These are phyloP conservation scores for Pichia nakasei DNA, from an alignment of 805 yeast species.

Conservation along the genomic window DNA sequence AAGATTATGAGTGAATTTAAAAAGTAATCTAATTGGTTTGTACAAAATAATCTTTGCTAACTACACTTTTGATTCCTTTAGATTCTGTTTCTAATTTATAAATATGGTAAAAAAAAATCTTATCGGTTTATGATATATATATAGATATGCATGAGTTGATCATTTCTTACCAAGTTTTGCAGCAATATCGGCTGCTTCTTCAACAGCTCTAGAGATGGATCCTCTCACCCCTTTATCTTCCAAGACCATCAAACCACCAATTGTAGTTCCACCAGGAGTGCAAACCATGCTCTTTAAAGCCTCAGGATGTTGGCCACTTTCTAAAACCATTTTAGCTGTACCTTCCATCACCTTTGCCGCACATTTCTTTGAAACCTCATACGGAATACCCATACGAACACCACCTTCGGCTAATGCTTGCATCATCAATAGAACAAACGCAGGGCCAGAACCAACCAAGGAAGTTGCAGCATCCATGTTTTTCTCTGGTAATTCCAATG, in stretches of 20 bases:
- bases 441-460: slow-evolving; percentile 94
- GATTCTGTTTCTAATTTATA: background rate
- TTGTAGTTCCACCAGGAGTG: slow-evolving; percentile 97
- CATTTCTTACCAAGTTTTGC: slow-evolving; percentile 45
- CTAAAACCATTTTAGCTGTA: slow-evolving; percentile 80
- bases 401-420: slow-evolving; percentile 94
- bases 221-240: slow-evolving; percentile 87
- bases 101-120: background rate
- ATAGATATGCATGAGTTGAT: too few species aligned
- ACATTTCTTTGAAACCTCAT: slow-evolving; percentile 68
- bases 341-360: slow-evolving; percentile 95
- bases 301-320: slow-evolving; percentile 81
- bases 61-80: too few species aligned
- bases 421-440: slow-evolving; percentile 80
- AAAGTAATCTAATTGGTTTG: slow-evolving; percentile 4
- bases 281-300: slow-evolving; percentile 80
- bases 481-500: slow-evolving; percentile 68
- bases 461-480: slow-evolving; percentile 97
- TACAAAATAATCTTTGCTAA: background rate
- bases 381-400: slow-evolving; percentile 87
- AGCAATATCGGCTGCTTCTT: slow-evolving; percentile 86
- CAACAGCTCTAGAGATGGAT: slow-evolving; percentile 80
- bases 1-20: slow-evolving; percentile 26
- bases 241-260: slow-evolving; percentile 86
- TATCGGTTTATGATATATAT: too few species aligned